phyloP scores from a whole-genome alignment of 768 basidiomycete species.

The Hygrocybe punicea region DNA sequence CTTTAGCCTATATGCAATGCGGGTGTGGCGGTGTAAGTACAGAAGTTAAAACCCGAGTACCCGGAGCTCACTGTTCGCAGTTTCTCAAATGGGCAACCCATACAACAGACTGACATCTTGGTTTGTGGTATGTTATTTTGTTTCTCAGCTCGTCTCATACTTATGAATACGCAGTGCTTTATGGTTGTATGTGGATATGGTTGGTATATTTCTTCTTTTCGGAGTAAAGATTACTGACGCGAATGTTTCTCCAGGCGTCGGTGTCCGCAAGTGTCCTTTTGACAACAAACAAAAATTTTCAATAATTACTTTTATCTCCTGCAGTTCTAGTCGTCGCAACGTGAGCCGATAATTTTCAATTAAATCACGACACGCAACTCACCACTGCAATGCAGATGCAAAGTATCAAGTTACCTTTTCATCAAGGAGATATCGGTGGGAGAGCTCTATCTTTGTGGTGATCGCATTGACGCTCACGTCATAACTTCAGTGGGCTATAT shows the following conservation, averaged over 20 bases:
- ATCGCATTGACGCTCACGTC: not conserved
- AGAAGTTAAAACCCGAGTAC: not conserved
- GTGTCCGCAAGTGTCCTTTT: not conserved
- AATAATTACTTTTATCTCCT: not conserved
- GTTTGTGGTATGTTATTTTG: slow-evolving; percentile 3
- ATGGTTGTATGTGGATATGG: not conserved
- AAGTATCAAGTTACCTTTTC: not conserved
- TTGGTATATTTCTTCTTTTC: not conserved
- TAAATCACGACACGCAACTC: too few species aligned
- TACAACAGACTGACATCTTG: slow-evolving; percentile 7
- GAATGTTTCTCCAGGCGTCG: not conserved
- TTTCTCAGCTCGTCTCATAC: not conserved
- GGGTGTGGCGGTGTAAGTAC: slow-evolving; percentile 31
- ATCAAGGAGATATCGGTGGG: not conserved
- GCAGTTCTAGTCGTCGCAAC: not conserved
- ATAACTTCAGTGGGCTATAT: slow-evolving; percentile 25
- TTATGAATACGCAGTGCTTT: not conserved
- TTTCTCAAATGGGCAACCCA: slow-evolving; percentile 2
- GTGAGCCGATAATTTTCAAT: not conserved
- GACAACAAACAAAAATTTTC: not conserved
- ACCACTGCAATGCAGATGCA: too few species aligned
- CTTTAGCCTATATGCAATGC: slow-evolving; percentile 24
- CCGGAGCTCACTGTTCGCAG: not conserved
- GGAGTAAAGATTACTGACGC: not conserved
- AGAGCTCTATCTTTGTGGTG: not conserved